Evolutionary conservation across 768 basidiomycete genomes (phyloP), one percentile per base, ranked within the genome.

Genomic region (Russula griseocarnosa): DNA sequence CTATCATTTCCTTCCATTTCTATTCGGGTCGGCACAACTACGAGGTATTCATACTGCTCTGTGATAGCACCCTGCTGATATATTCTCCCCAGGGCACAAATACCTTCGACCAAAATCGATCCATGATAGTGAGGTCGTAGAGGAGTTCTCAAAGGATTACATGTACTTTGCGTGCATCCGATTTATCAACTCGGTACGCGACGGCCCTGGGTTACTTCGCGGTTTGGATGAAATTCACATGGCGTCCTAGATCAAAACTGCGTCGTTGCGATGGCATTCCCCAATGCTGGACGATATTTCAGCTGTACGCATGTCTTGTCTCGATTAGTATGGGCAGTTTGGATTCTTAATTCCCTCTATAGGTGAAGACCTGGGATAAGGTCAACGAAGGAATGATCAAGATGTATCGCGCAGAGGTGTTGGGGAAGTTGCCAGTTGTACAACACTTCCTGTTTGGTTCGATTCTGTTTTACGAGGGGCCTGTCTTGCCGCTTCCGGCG

Each of bases 221-320:
- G 11, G 14, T 20, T 7, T 22, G n/a, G 44, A 47, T 47, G 44
- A 10, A 16, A 62, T 57, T 58, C 26, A 53, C 22, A 14, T 13
- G 28, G 16, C 3, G 22, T 32, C 30, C 14, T 66, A 95, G 92
- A 92, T 98, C 68, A 98, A 98, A 73, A 93, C 94, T 0, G 94
- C 95, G 0, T 94, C 94, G 0, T 80, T 98, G 0, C 83, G 94
- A 57, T 99, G 96, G 96, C 96, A 99, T 76, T 97, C 94, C 0
- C 96, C 96, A 1, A 98, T 99, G 96, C 83, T 99, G 8, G 93
- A 98, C 73, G 96, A 98, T 71, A 98, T 98, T 60, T 95, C 94
- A 1, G 93, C 88, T 0, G 94, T 76, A 65, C 47, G 79, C 70
- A 9, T 13, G 18, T 55, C 28, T 24, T 55, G 10, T 55, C 20